Conservation (phyloP, 2,329 filamentous ascomycete genomes). For the Pseudocercospora fijiensis region DNA sequence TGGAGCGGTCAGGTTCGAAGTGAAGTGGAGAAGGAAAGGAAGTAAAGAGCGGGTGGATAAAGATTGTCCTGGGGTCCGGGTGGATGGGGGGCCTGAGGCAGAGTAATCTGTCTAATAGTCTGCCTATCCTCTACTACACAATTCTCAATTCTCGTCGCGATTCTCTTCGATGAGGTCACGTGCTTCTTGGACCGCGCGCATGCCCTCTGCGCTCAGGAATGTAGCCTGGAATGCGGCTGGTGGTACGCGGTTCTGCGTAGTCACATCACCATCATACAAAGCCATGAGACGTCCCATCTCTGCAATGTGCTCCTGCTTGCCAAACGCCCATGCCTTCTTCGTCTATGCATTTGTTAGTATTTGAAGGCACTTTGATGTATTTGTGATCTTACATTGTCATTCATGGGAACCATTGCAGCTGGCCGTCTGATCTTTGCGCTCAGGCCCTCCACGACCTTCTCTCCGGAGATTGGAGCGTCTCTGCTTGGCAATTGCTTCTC, state of each 20-base stretch:
- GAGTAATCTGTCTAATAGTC: too few species aligned
- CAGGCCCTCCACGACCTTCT: not conserved
- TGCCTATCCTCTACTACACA: too few species aligned
- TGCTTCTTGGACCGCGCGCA: not conserved
- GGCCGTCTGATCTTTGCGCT: constrained; percentile 1
- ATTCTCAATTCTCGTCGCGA: too few species aligned
- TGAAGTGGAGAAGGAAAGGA: not conserved
- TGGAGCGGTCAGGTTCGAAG: not conserved
- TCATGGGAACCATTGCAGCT: not conserved
- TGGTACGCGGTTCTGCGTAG: not conserved
- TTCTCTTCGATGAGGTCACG: too few species aligned
- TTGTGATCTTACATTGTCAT: not conserved
- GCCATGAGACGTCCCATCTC: constrained; percentile 18
- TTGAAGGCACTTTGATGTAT: not conserved
- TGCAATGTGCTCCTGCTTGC: constrained; percentile 16
- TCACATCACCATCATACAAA: constrained; percentile 9
- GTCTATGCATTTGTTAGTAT: not conserved
- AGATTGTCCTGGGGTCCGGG: not conserved
- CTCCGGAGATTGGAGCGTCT: not conserved
- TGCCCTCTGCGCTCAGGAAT: constrained; percentile 7
- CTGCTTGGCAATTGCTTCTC: not conserved
- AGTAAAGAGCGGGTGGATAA: not conserved
- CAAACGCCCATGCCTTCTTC: not conserved
- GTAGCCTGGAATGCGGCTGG: constrained; percentile 6
- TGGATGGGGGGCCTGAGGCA: not conserved